Conservation (phyloP, 176 grass and related monocot species). For the Eleusine coracana region DNA sequence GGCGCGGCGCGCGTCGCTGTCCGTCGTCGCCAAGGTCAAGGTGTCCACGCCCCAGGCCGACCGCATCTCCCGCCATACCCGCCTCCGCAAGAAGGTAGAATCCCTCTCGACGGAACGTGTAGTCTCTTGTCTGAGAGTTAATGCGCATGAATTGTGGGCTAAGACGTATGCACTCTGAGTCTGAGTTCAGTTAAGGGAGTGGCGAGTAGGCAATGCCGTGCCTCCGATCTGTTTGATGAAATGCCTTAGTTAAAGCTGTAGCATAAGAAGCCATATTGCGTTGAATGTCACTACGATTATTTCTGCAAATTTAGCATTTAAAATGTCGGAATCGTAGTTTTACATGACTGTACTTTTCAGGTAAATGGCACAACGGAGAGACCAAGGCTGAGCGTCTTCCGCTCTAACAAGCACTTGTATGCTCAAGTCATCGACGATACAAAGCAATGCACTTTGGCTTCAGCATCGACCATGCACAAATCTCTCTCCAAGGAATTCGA, state of each 20-base stretch:
- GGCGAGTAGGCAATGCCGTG: constrained; percentile 13
- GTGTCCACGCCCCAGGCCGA: constrained; percentile 67
- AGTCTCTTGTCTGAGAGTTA: not conserved
- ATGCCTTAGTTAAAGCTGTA: not conserved
- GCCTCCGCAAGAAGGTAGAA: constrained; percentile 85
- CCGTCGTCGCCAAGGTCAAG: constrained; percentile 62
- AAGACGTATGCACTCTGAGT: not conserved
- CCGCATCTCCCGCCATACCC: constrained; percentile 69
- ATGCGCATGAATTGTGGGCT: not conserved
- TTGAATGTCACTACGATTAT: not conserved
- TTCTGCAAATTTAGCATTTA: not conserved
- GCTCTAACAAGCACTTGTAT: constrained; percentile 87
- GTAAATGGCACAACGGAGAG: constrained; percentile 81
- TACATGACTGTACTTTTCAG: constrained; percentile 38
- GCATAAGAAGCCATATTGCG: not conserved
- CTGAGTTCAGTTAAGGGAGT: not conserved
- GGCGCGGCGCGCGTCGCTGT: constrained; percentile 29
- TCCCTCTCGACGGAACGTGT: no score
- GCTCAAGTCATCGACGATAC: constrained; percentile 95
- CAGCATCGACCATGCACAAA: constrained; percentile 95
- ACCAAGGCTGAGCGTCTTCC: constrained; percentile 78
- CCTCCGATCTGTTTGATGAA: constrained; percentile 34
- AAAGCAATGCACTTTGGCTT: constrained; percentile 84
- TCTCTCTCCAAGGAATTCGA: constrained; percentile 59
- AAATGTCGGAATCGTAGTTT: not conserved